These are phyloP conservation scores for Betula pendula DNA, from an alignment of 306 rosid species.

Conservation along the genomic window DNA sequence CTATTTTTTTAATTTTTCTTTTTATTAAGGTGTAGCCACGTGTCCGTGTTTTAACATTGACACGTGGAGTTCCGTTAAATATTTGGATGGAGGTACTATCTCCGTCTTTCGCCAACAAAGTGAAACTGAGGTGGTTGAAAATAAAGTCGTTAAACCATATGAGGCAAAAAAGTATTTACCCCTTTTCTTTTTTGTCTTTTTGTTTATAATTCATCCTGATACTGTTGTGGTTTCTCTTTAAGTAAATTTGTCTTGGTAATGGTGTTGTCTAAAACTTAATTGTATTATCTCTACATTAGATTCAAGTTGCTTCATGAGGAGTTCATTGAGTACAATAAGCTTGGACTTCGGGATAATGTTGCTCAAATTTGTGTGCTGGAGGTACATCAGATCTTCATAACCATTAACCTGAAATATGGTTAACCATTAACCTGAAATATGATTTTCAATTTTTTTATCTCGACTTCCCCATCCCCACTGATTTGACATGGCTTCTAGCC, in stretches of 20 bases:
- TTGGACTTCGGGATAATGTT: constrained; percentile 95
- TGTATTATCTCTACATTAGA: constrained; percentile 36
- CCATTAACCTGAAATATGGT: neutral
- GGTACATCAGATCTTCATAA: constrained; percentile 43
- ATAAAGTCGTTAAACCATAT: too few species aligned
- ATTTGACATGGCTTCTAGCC: constrained; percentile 13
- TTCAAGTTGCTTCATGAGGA: constrained; percentile 82
- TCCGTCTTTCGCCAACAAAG: too few species aligned
- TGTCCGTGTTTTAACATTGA: too few species aligned
- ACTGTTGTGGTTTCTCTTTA: neutral
- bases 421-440: neutral
- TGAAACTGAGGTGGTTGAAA: too few species aligned
- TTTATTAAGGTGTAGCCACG: too few species aligned
- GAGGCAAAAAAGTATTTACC: too few species aligned
- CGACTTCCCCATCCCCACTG: neutral
- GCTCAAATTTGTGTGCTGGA: constrained; percentile 90
- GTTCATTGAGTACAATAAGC: constrained; percentile 72
- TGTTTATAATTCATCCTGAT: constrained; percentile 11
- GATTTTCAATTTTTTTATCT: neutral
- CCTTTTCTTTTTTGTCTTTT: neutral
- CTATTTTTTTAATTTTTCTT: too few species aligned
- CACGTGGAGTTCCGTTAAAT: too few species aligned
- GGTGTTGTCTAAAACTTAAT: constrained; percentile 4
- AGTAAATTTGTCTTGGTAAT: constrained; percentile 6
- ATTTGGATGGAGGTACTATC: too few species aligned